Conservation (phyloP, 192 early-diverging fungal species). For the Spizellomyces sp. region DNA sequence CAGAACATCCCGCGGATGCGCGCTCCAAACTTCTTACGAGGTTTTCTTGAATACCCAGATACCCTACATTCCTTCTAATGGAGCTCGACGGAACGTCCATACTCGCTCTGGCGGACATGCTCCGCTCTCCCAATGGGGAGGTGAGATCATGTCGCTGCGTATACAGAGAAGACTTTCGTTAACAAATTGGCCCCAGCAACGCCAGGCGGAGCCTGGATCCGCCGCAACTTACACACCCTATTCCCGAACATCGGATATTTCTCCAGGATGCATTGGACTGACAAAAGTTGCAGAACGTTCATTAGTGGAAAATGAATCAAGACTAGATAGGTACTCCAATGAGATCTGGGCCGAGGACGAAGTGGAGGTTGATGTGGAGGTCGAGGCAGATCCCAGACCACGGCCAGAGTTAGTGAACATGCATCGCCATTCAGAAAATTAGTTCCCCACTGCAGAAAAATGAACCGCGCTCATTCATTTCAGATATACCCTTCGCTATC, state of each 20-base stretch:
- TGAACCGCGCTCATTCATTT: neutral
- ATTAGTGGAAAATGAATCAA: neutral
- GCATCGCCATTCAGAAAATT: neutral
- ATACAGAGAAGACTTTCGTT: neutral
- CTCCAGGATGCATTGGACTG: neutral
- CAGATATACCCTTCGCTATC: constrained; percentile 12
- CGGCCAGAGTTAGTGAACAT: constrained; percentile 2
- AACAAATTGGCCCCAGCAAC: neutral
- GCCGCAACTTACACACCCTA: constrained; percentile 2
- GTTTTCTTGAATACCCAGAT: too few relatives aligned
- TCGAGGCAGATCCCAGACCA: neutral
- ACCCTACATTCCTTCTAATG: constrained; percentile 5
- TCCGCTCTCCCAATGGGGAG: neutral
- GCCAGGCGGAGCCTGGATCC: neutral
- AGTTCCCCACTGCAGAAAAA: neutral
- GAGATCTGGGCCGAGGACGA: constrained; percentile 1
- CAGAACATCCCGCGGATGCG: neutral
- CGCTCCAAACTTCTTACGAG: too few relatives aligned
- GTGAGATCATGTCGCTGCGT: neutral
- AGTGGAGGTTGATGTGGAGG: neutral
- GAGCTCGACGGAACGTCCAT: constrained; percentile 15
- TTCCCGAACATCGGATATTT: neutral
- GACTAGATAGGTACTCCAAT: neutral
- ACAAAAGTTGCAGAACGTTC: neutral
- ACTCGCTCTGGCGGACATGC: constrained; percentile 15